These are phyloP conservation scores for Pyrenochaeta sp. DNA, from an alignment of 2,329 filamentous ascomycete species.

Conservation along the genomic window DNA sequence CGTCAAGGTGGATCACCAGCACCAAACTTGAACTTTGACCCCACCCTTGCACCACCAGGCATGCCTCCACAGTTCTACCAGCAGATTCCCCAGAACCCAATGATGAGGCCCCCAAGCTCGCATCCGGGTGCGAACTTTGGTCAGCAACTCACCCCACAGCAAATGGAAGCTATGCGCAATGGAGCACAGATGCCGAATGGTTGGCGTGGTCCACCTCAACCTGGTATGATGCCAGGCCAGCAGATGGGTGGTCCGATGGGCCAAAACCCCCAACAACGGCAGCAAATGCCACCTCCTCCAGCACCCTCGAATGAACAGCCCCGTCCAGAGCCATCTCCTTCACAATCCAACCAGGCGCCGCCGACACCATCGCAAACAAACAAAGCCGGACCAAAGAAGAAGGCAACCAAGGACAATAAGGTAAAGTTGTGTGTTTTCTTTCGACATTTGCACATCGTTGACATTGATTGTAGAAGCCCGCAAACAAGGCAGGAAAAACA, in stretches of 20 bases:
- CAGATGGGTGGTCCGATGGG: slow-evolving; percentile 60
- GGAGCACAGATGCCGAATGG: slow-evolving; percentile 48
- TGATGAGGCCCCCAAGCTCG: slow-evolving; percentile 64
- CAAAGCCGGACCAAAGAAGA: slow-evolving; percentile 81
- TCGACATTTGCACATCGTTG: slow-evolving; percentile 35
- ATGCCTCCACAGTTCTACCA: slow-evolving; percentile 50
- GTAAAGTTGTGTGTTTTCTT: slow-evolving; percentile 57
- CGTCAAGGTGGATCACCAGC: slow-evolving; percentile 67
- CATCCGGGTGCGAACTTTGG: slow-evolving; percentile 64
- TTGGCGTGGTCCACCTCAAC: slow-evolving; percentile 46
- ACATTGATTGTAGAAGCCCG: slow-evolving; percentile 50
- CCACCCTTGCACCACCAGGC: slow-evolving; percentile 57
- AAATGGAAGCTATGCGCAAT: slow-evolving; percentile 56
- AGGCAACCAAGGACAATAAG: slow-evolving; percentile 73
- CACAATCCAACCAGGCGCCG: slow-evolving; percentile 62
- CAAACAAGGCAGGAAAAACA: slow-evolving; percentile 50
- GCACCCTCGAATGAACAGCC: slow-evolving; percentile 51
- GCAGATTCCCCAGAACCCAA: slow-evolving; percentile 44
- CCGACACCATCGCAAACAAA: slow-evolving; percentile 77
- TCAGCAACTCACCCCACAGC: slow-evolving; percentile 67
- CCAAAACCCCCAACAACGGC: slow-evolving; percentile 75
- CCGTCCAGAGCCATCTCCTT: slow-evolving; percentile 57
- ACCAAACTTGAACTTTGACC: slow-evolving; percentile 61
- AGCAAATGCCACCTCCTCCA: slow-evolving; percentile 61
- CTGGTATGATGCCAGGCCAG: slow-evolving; percentile 64